Evolutionary conservation across 768 basidiomycete species (phyloP).

Genomic region (Roridomyces roridus): DNA sequence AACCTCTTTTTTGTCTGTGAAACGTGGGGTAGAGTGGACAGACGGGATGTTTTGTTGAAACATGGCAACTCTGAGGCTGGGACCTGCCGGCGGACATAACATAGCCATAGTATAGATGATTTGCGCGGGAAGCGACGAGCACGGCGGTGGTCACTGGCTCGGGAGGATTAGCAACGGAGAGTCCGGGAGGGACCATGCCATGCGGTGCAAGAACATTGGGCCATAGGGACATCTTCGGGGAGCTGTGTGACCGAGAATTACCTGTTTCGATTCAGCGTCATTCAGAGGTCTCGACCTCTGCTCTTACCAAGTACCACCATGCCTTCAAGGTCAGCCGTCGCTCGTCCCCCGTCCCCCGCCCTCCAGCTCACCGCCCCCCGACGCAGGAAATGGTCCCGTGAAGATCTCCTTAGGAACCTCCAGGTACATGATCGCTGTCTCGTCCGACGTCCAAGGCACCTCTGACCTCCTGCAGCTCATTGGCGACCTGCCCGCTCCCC

Average conservation of each 20-base stretch:
- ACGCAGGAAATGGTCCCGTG: conserved; percentile 54
- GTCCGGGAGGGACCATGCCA: too few relatives aligned
- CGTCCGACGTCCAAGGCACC: background rate
- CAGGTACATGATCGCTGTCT: conserved; percentile 40
- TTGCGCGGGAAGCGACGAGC: too few relatives aligned
- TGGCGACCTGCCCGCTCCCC: conserved; percentile 45
- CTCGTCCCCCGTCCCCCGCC: conserved; percentile 19
- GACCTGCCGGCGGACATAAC: too few relatives aligned
- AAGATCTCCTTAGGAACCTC: conserved; percentile 55
- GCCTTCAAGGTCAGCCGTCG: conserved; percentile 36
- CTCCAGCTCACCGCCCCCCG: conserved; percentile 20
- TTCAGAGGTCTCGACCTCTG: conserved; percentile 12
- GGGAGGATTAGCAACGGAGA: too few relatives aligned
- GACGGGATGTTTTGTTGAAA: too few relatives aligned
- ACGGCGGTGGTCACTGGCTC: too few relatives aligned
- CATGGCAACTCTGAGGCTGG: too few relatives aligned
- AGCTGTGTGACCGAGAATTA: background rate
- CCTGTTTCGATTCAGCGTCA: background rate
- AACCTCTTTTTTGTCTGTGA: too few relatives aligned
- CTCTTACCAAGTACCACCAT: conserved; percentile 30
- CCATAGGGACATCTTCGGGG: too few relatives aligned
- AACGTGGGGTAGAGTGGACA: too few relatives aligned
- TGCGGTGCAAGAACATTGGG: too few relatives aligned
- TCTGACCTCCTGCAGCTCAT: conserved; percentile 41
- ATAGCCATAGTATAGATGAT: too few relatives aligned